Evolutionary conservation across 106 monocot species (phyloP).

Genomic region (Dioscorea alata): DNA sequence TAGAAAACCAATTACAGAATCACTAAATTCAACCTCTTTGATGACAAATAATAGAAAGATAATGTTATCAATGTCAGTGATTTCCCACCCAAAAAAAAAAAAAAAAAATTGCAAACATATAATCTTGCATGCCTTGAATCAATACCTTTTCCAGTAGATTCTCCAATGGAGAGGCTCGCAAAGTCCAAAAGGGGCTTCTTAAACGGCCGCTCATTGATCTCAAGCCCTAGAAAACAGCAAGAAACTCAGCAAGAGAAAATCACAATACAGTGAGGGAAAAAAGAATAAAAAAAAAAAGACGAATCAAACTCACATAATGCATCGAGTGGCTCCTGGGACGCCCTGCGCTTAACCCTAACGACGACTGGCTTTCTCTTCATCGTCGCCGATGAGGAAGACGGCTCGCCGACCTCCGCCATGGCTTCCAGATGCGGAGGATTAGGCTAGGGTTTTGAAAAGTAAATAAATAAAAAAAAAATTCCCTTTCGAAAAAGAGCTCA

Average conservation of each 20-base stretch:
- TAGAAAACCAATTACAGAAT: no score
- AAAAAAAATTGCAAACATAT: background rate
- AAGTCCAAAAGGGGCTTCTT: no score
- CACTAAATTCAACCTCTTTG: background rate
- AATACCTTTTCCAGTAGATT: conserved; percentile 22
- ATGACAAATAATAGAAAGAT: background rate
- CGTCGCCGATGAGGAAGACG: conserved; percentile 1
- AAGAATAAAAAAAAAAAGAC: no score
- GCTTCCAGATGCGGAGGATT: no score
- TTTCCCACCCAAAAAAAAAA: conserved; percentile 4
- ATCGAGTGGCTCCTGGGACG: conserved; percentile 42
- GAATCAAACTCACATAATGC: conserved; percentile 49
- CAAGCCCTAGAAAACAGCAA: conserved; percentile 43
- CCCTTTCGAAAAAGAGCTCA: background rate
- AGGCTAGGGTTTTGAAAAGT: no score
- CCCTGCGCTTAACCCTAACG: conserved; percentile 72
- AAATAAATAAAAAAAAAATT: no score
- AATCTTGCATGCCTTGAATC: background rate
- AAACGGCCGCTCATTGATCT: conserved; percentile 61
- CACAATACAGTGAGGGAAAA: no score
- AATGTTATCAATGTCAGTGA: no score
- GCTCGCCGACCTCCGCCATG: background rate
- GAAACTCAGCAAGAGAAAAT: background rate
- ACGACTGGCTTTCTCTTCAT: conserved; percentile 45
- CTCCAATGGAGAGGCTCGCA: conserved; percentile 36